phyloP scores from a whole-genome alignment of 2,329 filamentous ascomycete genomes.

The Paramyrothecium roridum region DNA sequence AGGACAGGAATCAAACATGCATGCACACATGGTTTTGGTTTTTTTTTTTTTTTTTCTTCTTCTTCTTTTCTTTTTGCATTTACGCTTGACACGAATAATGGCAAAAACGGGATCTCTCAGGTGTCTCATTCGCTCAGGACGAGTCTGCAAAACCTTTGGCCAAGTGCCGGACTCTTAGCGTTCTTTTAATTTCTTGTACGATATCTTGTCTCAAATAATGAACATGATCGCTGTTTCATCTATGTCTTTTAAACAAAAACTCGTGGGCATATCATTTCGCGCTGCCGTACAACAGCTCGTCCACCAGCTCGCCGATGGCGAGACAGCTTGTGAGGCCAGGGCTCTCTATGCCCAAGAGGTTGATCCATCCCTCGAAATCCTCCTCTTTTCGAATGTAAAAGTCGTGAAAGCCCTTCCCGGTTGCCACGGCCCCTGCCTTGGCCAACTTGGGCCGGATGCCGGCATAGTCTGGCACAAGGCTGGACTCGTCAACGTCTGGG shows the following conservation, averaged over 20 bases:
- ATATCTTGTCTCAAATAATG: not conserved
- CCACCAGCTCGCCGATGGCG: constrained; percentile 79
- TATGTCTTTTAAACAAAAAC: not conserved
- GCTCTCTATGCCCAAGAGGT: constrained; percentile 89
- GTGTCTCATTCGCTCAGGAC: not conserved
- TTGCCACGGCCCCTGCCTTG: constrained; percentile 54
- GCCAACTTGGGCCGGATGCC: constrained; percentile 87
- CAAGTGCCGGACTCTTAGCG: not conserved
- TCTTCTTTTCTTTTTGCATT: not conserved
- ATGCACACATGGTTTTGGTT: not conserved
- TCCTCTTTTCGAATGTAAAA: constrained; percentile 78
- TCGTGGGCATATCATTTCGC: constrained; percentile 1
- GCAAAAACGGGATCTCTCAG: not conserved
- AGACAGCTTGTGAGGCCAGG: constrained; percentile 84
- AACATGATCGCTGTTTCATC: not conserved
- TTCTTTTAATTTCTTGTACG: not conserved
- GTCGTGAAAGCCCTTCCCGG: constrained; percentile 72
- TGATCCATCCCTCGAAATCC: constrained; percentile 79
- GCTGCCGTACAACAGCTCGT: constrained; percentile 42
- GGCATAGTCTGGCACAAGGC: constrained; percentile 78
- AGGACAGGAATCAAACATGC: not conserved
- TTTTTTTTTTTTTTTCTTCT: no score
- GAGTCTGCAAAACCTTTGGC: not conserved
- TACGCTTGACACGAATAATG: not conserved
- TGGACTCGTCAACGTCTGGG: constrained; percentile 64